Evolutionary conservation across 495 filamentous ascomycete genomes (phyloP).

Genomic region (Penicillium canariense): DNA sequence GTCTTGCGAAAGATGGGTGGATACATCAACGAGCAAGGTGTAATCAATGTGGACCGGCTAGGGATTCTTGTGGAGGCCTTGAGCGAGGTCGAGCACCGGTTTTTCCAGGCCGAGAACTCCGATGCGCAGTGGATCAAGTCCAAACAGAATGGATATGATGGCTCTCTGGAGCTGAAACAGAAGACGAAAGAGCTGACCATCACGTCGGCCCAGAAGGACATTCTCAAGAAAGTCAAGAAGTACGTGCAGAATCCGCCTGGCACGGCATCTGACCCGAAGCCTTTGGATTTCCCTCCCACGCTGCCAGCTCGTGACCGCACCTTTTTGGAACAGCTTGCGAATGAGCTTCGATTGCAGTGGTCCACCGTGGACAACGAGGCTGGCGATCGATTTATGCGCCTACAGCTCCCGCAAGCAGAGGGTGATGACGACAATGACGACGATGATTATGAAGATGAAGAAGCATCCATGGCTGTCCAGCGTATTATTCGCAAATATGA

Average conservation of each 20-base stretch:
- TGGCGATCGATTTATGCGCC: constrained; percentile 73
- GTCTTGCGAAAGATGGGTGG: constrained; percentile 84
- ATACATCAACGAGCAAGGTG: constrained; percentile 94
- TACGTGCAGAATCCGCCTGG: constrained; percentile 66
- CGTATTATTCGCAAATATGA: constrained; percentile 88
- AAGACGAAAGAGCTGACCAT: constrained; percentile 64
- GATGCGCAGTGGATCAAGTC: constrained; percentile 88
- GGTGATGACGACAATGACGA: constrained; percentile 52
- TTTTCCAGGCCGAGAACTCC: constrained; percentile 87
- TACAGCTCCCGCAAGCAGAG: constrained; percentile 58
- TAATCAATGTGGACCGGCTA: constrained; percentile 81
- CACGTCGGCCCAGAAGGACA: constrained; percentile 73
- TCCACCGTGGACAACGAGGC: constrained; percentile 73
- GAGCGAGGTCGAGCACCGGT: constrained; percentile 78
- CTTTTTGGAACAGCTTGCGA: constrained; percentile 86
- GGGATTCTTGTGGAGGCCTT: constrained; percentile 78
- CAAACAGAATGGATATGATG: constrained; percentile 51
- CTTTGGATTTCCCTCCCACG: constrained; percentile 68
- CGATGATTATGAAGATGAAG: constrained; percentile 76
- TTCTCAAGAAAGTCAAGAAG: constrained; percentile 79
- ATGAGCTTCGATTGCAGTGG: constrained; percentile 78
- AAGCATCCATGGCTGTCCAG: constrained; percentile 75
- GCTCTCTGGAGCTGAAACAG: constrained; percentile 57
- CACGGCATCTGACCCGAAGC: constrained; percentile 39
- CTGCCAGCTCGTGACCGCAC: constrained; percentile 84